phyloP scores from a whole-genome alignment of 306 rosid genomes.

The Amphicarpaea edgeworthii region DNA sequence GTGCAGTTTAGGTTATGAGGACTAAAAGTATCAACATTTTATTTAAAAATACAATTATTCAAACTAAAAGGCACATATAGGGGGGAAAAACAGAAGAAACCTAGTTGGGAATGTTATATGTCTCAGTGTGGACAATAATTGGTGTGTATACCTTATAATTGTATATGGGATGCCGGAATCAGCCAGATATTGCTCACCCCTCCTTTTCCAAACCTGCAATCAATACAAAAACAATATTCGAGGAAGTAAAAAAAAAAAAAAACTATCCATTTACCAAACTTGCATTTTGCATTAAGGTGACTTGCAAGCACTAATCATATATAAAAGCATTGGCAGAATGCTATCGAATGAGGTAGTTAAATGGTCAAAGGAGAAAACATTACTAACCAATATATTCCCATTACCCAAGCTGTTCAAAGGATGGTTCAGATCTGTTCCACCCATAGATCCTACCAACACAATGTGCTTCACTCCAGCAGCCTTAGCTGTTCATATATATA shows the following conservation, averaged over 20 bases:
- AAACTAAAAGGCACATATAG: no score
- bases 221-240: conserved; percentile 6
- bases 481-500: conserved; percentile 67
- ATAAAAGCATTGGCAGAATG: conserved; percentile 26
- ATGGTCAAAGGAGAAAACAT: conserved; percentile 23
- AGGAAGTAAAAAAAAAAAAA: not conserved
- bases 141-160: conserved; percentile 73
- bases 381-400: conserved; percentile 87
- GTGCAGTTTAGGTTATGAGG: not conserved
- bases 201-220: conserved; percentile 88
- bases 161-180: conserved; percentile 86
- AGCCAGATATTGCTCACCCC: conserved; percentile 89
- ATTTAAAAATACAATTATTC: no score
- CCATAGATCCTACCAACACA: conserved; percentile 97
- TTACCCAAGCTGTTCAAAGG: conserved; percentile 84
- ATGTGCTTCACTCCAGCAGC: conserved; percentile 94
- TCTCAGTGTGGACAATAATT: not conserved
- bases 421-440: conserved; percentile 76
- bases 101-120: not conserved
- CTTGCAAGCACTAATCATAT: conserved; percentile 1
- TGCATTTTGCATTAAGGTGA: conserved; percentile 27
- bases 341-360: conserved; percentile 18
- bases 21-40: no score
- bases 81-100: no score
- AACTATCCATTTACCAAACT: conserved; percentile 4